These are phyloP conservation scores for Diaporthe caulivora DNA, from an alignment of 2,329 filamentous ascomycete genomes.

Conservation along the genomic window DNA sequence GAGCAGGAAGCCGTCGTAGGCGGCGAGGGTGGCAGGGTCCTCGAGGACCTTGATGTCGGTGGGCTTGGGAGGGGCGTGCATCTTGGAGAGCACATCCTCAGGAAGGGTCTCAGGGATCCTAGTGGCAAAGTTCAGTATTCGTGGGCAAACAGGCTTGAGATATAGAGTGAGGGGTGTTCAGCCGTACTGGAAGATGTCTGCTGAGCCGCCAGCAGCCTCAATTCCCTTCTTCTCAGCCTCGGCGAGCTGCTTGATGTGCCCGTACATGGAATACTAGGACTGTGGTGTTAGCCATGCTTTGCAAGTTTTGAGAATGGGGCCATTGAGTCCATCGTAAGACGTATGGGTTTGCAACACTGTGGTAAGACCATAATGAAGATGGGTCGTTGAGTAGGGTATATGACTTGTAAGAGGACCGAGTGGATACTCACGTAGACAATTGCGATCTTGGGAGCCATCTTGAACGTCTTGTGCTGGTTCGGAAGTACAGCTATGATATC, in stretches of 20 bases:
- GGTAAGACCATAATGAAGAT: background rate
- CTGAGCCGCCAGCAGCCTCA: slow-evolving; percentile 85
- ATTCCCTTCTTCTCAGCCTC: slow-evolving; percentile 93
- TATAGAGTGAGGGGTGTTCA: background rate
- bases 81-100: slow-evolving; percentile 86
- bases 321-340: no score
- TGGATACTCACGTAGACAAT: slow-evolving; percentile 82
- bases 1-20: slow-evolving; percentile 90
- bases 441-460: slow-evolving; percentile 91
- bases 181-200: slow-evolving; percentile 83
- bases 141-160: background rate
- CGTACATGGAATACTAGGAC: slow-evolving; percentile 89
- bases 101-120: slow-evolving; percentile 88
- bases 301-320: no score
- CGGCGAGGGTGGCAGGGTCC: slow-evolving; percentile 70
- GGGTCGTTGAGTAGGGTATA: background rate
- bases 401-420: slow-evolving; percentile 32
- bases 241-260: slow-evolving; percentile 87
- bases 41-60: slow-evolving; percentile 73
- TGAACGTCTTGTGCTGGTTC: slow-evolving; percentile 50
- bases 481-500: background rate
- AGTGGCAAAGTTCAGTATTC: slow-evolving; percentile 21
- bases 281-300: slow-evolving; percentile 16
- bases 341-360: background rate
- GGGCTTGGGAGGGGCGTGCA: slow-evolving; percentile 87